Evolutionary conservation across 2,329 filamentous ascomycete species (phyloP), one percentile per base, ranked within the genome.

Genomic region (Diaporthe citriasiana): DNA sequence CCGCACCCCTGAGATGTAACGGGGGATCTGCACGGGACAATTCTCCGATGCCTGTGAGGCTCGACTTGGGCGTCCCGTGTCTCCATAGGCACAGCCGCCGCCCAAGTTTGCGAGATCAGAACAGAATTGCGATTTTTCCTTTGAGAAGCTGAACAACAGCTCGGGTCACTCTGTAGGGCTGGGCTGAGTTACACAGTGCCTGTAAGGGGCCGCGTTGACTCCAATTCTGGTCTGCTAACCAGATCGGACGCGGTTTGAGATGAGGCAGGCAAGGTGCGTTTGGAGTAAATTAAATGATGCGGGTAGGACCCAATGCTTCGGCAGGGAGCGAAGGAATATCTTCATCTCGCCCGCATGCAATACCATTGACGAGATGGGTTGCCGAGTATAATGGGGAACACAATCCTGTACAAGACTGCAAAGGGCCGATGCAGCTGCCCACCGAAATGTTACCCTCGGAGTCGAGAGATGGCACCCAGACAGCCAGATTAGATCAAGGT

Each of bases 111-210:
- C 8, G 63, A 68, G n/a, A 50, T 33, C 38, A 30, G 15, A 53
- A 25, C 33, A 53, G 47, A 27, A 15, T n/a, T 40, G 45, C 15
- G 63, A 40, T 25, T 50, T 12, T 17, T 40, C 47, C 17, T 17
- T 12, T n/a, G 47, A 35, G 33, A 40, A 68, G 33, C 47, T 33
- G 45, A 68, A 51, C 60, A 38, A 27, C 47, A 53, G 22, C 30
- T 66, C 22, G 27, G 45, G 22, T 53, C 63, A 13, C 22, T 10
- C 33, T 51, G 25, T 53, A 68, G 63, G 63, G 63, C 63, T 68
- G 55, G 51, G 22, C 33, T 25, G 30, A 12, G 68, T 70, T 50
- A 55, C 74, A 75, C 74, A 75, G 69, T 75, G 72, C 55, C 73
- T 74, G 69, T 69, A 33, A 57, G 42, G 35, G 60, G 45, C 47